Percentiles rank a stretch among this genome's conserved stretches.
phyloP scores from a whole-genome alignment of 345 rosid genomes.

The Dovyalis caffra region DNA sequence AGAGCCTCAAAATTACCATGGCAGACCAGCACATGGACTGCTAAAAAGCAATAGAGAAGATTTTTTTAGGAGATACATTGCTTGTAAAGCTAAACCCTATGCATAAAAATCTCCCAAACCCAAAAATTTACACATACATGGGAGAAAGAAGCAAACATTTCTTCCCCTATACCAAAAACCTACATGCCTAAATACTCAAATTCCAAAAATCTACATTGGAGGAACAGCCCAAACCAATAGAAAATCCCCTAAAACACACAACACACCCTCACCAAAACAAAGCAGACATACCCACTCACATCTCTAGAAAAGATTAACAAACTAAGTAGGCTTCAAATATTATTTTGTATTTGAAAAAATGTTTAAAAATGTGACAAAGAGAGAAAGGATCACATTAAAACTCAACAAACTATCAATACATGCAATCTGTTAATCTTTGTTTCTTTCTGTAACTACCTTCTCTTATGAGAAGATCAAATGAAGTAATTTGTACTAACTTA shows the following conservation, averaged over 20 bases:
- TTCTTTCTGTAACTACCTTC: slow-evolving; percentile 5
- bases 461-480: slow-evolving; percentile 19
- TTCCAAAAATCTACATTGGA: slow-evolving; percentile 29
- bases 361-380: not conserved
- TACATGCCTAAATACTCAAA: slow-evolving; percentile 14
- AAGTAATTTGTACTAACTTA: slow-evolving; percentile 6
- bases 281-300: slow-evolving; percentile 28
- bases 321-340: not conserved
- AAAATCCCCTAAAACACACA: slow-evolving; percentile 6
- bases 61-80: slow-evolving; percentile 30
- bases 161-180: slow-evolving; percentile 18
- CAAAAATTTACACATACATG: slow-evolving; percentile 21
- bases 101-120: slow-evolving; percentile 12
- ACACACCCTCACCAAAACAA: too few relatives aligned
- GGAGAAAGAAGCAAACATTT: slow-evolving; percentile 12
- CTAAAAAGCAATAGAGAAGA: slow-evolving; percentile 42
- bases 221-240: slow-evolving; percentile 17
- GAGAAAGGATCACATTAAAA: not conserved
- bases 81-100: slow-evolving; percentile 17
- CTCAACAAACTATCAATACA: not conserved
- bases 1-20: slow-evolving; percentile 34
- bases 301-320: not conserved
- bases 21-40: slow-evolving; percentile 30
- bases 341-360: not conserved
- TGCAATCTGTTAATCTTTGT: not conserved